Percentiles rank a stretch among this genome's conserved stretches.
Evolutionary conservation across 768 basidiomycete genomes (phyloP).

Genomic region (Hydnum rufescens): DNA sequence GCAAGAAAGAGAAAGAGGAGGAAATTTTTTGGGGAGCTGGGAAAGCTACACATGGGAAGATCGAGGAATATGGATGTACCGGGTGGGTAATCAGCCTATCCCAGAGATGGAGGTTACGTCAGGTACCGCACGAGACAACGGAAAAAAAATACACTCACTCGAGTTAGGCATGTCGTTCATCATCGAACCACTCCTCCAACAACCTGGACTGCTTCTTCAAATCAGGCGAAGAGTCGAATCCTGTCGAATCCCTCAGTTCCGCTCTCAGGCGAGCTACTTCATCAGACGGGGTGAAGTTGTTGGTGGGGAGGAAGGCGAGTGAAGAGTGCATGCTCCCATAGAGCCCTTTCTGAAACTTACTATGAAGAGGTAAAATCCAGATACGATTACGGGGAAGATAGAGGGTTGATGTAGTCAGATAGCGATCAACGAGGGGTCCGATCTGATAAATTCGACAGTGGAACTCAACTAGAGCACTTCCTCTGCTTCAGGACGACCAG

Average conservation of each 20-base stretch:
- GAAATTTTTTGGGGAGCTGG: too few species aligned
- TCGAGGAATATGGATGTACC: too few species aligned
- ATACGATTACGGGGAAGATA: not conserved
- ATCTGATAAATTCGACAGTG: constrained; percentile 6
- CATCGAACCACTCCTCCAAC: constrained; percentile 6
- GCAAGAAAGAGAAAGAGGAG: too few species aligned
- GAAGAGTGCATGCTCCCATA: constrained; percentile 9
- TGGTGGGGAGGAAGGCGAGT: constrained; percentile 6
- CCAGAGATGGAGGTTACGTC: too few species aligned
- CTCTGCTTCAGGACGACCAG: constrained; percentile 6
- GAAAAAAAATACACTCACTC: not conserved
- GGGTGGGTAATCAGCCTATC: too few species aligned
- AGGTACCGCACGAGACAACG: too few species aligned
- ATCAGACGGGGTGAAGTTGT: not conserved
- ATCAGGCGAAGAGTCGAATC: not conserved
- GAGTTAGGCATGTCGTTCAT: constrained; percentile 1
- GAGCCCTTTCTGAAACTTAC: constrained; percentile 3
- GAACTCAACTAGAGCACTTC: constrained; percentile 4
- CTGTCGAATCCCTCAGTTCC: not conserved
- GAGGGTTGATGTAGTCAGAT: too few species aligned
- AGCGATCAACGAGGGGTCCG: too few species aligned
- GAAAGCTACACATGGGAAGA: too few species aligned
- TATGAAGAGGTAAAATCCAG: not conserved
- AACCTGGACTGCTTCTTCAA: not conserved
- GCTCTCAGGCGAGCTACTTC: not conserved